phyloP scores from a whole-genome alignment of 2,329 filamentous ascomycete genomes.

The Scleromitrula shiraiana region DNA sequence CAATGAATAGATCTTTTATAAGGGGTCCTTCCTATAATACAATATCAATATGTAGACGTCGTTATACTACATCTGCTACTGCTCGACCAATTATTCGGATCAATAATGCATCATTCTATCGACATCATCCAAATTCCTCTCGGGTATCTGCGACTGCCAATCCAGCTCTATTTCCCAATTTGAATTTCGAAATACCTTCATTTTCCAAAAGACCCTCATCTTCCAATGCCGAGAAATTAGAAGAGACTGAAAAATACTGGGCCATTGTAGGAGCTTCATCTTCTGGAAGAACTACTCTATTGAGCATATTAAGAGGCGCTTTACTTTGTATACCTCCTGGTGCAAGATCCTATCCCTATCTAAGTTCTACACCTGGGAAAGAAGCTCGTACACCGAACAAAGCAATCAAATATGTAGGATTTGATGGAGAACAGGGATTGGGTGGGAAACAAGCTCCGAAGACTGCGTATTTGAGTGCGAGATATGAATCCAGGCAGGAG shows the following conservation, averaged over 20 bases:
- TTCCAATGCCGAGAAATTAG: too few relatives aligned
- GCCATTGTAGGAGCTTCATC: slow-evolving; percentile 74
- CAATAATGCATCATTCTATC: slow-evolving; percentile 74
- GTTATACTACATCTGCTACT: slow-evolving; percentile 8
- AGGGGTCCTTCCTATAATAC: too few relatives aligned
- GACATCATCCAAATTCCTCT: slow-evolving; percentile 55
- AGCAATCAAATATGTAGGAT: slow-evolving; percentile 85
- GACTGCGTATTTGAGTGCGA: slow-evolving; percentile 78
- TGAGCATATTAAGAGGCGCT: slow-evolving; percentile 69
- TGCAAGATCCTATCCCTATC: slow-evolving; percentile 70
- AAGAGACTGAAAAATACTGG: slow-evolving; percentile 57
- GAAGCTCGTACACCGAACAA: slow-evolving; percentile 49
- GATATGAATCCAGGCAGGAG: slow-evolving; percentile 84
- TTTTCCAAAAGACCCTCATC: slow-evolving; percentile 30
- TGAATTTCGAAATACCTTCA: slow-evolving; percentile 64
- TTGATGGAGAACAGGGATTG: slow-evolving; percentile 63
- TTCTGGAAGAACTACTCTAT: slow-evolving; percentile 71
- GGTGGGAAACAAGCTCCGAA: slow-evolving; percentile 45
- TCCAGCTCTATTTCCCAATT: slow-evolving; percentile 61
- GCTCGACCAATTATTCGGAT: slow-evolving; percentile 61
- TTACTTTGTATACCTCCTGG: slow-evolving; percentile 68
- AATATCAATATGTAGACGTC: too few relatives aligned
- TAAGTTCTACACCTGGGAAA: slow-evolving; percentile 46
- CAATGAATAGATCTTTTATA: too few relatives aligned
- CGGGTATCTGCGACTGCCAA: slow-evolving; percentile 40